Evolutionary conservation across 805 yeast genomes (phyloP).

Genomic region (Hanseniaspora clermontiae): DNA sequence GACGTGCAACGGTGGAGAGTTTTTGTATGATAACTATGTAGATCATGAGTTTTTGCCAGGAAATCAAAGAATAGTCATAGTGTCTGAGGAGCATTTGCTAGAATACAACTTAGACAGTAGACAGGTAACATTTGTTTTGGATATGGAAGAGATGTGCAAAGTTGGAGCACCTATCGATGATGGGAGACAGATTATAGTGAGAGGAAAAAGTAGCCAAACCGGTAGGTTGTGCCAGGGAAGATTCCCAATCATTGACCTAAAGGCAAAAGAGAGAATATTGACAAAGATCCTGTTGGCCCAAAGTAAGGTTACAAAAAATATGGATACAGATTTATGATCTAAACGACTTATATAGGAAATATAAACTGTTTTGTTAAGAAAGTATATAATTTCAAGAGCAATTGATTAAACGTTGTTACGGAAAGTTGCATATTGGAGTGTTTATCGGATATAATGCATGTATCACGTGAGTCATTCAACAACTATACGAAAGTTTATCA

Average conservation of each 20-base stretch:
- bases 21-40: constrained; percentile 57
- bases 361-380: too few relatives aligned
- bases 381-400: too few relatives aligned
- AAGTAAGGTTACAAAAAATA: constrained; percentile 7
- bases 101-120: constrained; percentile 3
- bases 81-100: constrained; percentile 10
- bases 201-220: neutral
- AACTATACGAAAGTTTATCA: neutral
- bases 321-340: constrained; percentile 6
- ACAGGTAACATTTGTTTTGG: constrained; percentile 4
- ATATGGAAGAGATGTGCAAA: constrained; percentile 12
- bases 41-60: constrained; percentile 43
- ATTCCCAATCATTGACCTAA: constrained; percentile 11
- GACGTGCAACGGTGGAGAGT: constrained; percentile 68
- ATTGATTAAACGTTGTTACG: too few relatives aligned
- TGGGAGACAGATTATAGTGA: constrained; percentile 13
- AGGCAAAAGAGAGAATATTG: constrained; percentile 6
- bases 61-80: constrained; percentile 10
- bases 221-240: constrained; percentile 3
- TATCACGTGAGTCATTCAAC: neutral
- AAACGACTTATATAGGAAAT: too few relatives aligned
- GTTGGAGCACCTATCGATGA: constrained; percentile 14
- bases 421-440: too few relatives aligned
- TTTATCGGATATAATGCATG: neutral
- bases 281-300: constrained; percentile 10